Percentiles rank a stretch among this genome's conserved stretches.
Evolutionary conservation across 208 protist genomes (phyloP).

Genomic region (Acanthamoeba royreba): DNA sequence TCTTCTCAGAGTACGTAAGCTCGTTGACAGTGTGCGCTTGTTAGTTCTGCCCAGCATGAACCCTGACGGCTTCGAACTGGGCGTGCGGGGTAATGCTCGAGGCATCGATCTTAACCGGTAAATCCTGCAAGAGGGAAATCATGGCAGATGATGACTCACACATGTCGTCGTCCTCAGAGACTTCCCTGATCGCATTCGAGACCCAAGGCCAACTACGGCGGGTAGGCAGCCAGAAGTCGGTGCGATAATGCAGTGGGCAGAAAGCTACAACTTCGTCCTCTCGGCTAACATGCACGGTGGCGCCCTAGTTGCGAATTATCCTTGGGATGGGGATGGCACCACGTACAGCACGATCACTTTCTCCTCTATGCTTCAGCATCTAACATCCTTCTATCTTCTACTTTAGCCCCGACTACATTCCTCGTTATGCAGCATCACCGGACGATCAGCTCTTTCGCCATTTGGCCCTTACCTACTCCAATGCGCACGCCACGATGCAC

Average conservation of each 20-base stretch:
- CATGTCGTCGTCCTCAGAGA: background rate
- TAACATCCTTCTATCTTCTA: background rate
- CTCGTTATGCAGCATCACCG: background rate
- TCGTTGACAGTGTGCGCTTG: constrained; percentile 55
- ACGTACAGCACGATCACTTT: background rate
- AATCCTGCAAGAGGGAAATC: background rate
- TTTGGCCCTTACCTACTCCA: constrained; percentile 52
- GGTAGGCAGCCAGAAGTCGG: constrained; percentile 5
- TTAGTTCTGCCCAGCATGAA: constrained; percentile 73
- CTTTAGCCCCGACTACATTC: background rate
- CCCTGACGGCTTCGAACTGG: constrained; percentile 64
- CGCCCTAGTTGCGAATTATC: constrained; percentile 66
- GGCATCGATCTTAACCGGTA: background rate
- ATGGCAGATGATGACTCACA: background rate
- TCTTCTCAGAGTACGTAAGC: background rate
- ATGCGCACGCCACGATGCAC: constrained; percentile 54
- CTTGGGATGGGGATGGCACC: constrained; percentile 55
- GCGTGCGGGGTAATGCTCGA: background rate
- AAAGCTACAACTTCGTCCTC: constrained; percentile 58
- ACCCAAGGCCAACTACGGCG: background rate
- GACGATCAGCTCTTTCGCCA: constrained; percentile 54
- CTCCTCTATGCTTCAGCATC: background rate
- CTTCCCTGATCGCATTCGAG: background rate
- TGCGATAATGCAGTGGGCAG: constrained; percentile 64
- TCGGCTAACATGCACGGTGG: constrained; percentile 72